Evolutionary conservation across 1,284 basidiomycete species (phyloP), one percentile per base, ranked within the genome.

Genomic region (Trichosporon ovoides): DNA sequence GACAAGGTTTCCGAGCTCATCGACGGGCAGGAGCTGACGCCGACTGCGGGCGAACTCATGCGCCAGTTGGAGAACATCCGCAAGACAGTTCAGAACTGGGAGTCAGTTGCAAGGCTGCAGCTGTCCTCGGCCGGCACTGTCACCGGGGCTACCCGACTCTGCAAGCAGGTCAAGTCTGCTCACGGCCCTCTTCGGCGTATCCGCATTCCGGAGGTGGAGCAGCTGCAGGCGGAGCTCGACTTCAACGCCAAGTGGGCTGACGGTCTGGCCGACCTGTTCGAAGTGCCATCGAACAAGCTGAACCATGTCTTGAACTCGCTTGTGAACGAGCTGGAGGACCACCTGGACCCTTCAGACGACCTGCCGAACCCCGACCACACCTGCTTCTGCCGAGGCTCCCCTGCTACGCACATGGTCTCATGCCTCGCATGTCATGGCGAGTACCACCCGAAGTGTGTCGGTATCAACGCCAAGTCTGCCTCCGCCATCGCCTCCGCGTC

Each of bases 381-480:
- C 35, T 76, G 72, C 55, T 74, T 71, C 62, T 74, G 73, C 50
- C 68, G 72, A n/a, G 48, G 38, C 1, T 38, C 65, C 0, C 55
- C 66, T 0, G 16, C 52, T 5, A 49, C 38, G 2, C 53, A 59
- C 16, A 74, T 74, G 72, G 62, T 71, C 19, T 64, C 38, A 11
- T 76, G 74, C 57, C 38, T 53, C 10, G 37, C 53, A 3, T 74
- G 73, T 53, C 9, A 60, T 18, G 70, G 68, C 13, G 38, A 57
- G 10, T 76, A 75, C 57, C 74, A 76, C 59, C 69, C 68, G 3
- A 65, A 63, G 64, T 76, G 74, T 52, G 66, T 74, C 13, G 64
- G 63, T 7, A 49, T 71, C 16, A 38, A 54, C 1, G 59, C 64
- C 20, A 70, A 66, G 51, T 54, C 66, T 6, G 62, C 63, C 1